Evolutionary conservation across 1,139 yeast species (phyloP).

Genomic region (Diutina scorzettiae): DNA sequence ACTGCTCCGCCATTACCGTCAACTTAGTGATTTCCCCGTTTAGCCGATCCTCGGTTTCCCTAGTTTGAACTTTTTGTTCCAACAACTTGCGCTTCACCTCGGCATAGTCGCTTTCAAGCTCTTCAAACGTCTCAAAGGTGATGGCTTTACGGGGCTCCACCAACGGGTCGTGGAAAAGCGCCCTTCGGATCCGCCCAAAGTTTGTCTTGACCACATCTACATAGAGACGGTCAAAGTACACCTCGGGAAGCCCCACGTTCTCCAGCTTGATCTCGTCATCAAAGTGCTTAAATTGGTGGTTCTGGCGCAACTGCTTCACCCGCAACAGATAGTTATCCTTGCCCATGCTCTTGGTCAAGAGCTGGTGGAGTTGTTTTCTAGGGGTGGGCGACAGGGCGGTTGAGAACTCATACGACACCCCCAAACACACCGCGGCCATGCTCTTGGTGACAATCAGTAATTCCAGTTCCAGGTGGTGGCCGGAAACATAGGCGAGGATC

Average conservation of each 20-base stretch:
- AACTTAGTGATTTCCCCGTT: slow-evolving; percentile 11
- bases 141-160: slow-evolving; percentile 57
- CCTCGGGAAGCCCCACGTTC: slow-evolving; percentile 83
- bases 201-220: slow-evolving; percentile 61
- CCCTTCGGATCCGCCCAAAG: slow-evolving; percentile 52
- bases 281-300: slow-evolving; percentile 42
- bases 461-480: slow-evolving; percentile 44
- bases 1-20: background rate
- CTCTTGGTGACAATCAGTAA: slow-evolving; percentile 50
- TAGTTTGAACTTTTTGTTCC: slow-evolving; percentile 16
- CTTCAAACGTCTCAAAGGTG: slow-evolving; percentile 62
- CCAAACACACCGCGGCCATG: slow-evolving; percentile 59
- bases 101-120: slow-evolving; percentile 33
- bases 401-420: slow-evolving; percentile 75
- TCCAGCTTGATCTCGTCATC: slow-evolving; percentile 25
- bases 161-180: slow-evolving; percentile 65
- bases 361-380: slow-evolving; percentile 48
- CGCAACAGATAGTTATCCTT: slow-evolving; percentile 67
- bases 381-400: slow-evolving; percentile 59
- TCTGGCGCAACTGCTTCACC: slow-evolving; percentile 60
- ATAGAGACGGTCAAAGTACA: slow-evolving; percentile 57
- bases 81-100: slow-evolving; percentile 16
- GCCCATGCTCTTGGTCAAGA: slow-evolving; percentile 64
- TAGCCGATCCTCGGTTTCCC: slow-evolving; percentile 14
- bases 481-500: slow-evolving; percentile 54